These are phyloP conservation scores for Flueggea neowawraea DNA, from an alignment of 441 rosid genomes.

Conservation along the genomic window DNA sequence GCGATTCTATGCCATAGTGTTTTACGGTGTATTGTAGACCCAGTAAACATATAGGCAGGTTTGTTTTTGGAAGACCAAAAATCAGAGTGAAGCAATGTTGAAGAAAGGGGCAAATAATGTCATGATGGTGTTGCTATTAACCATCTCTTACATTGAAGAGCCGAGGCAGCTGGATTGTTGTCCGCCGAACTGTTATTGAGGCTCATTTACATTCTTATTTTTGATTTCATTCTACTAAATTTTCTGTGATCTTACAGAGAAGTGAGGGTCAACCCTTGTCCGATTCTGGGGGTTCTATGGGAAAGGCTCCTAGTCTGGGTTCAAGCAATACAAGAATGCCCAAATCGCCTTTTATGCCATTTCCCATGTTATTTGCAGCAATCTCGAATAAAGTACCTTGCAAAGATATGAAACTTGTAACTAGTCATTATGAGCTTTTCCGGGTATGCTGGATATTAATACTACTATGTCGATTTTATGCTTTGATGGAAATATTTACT, in stretches of 20 bases:
- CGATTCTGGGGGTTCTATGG: slow-evolving; percentile 34
- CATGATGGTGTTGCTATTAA: background rate
- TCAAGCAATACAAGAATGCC: slow-evolving; percentile 60
- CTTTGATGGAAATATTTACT: background rate
- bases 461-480: background rate
- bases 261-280: slow-evolving; percentile 23
- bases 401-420: slow-evolving; percentile 53
- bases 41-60: no score
- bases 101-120: background rate
- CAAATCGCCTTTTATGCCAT: slow-evolving; percentile 97
- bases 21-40: no score
- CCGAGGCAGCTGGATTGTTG: background rate
- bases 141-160: background rate
- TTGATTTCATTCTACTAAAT: background rate
- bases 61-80: background rate
- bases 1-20: no score
- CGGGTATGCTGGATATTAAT: slow-evolving; percentile 42
- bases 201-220: background rate
- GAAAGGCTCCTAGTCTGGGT: slow-evolving; percentile 50
- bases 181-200: background rate
- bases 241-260: slow-evolving; percentile 26
- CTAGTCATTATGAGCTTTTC: slow-evolving; percentile 50
- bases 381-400: slow-evolving; percentile 61
- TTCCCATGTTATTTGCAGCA: slow-evolving; percentile 79
- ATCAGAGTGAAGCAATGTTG: background rate